Base-by-base conservation (phyloP, 83 land plant species). In the Diphasiastrum complanatum region DNA sequence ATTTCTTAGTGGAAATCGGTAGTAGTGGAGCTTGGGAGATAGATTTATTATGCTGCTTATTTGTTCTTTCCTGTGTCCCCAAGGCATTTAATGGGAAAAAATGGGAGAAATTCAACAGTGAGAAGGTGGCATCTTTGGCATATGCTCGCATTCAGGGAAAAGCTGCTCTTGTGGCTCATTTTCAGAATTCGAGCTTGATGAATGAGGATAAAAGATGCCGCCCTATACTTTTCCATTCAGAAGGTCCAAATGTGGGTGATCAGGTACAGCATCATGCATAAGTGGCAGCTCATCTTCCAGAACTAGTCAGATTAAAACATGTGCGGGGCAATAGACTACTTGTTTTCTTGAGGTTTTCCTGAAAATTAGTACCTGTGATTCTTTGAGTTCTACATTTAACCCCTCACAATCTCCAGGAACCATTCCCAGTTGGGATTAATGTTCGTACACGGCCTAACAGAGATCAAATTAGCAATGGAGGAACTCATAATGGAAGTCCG, bases 131-230 rank as follows among this genome's bases (percentile, higher is more conserved):
- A 37, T 76, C 87, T 19, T 73, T 85, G 24, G 91, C 95, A 38
- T 89, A 85, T 77, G 95, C 95, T 47, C 81, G 95, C 5, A 87
- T 87, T 28, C 95, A 87, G 41, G 95, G 95, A 49, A 87, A 87
- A 57, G 53, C 83, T 48, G 95, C 95, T 32, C 86, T 87, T 16
- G 70, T 87, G 23, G 70, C 89, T 5, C 95, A 87, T 55, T 87
- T 87, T 57, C 95, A 87, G 49, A 84, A 87, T 46, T 84, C 89
- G 26, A 84, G 95, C 74, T 73, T 87, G 75, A 87, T 87, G 95
- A 87, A 87, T 60, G 95, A 87, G 60, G 95, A 87, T 70, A 89
- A 89, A 46, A 78, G 95, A 26, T 89, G 95, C 64, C 87, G 95
- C 8, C 95, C 95, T 34, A 85, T 89, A 58, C 81, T 89, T 40